Evolutionary conservation across 306 rosid species (phyloP), one percentile per base, ranked within the genome.

Genomic region (Vicia villosa): DNA sequence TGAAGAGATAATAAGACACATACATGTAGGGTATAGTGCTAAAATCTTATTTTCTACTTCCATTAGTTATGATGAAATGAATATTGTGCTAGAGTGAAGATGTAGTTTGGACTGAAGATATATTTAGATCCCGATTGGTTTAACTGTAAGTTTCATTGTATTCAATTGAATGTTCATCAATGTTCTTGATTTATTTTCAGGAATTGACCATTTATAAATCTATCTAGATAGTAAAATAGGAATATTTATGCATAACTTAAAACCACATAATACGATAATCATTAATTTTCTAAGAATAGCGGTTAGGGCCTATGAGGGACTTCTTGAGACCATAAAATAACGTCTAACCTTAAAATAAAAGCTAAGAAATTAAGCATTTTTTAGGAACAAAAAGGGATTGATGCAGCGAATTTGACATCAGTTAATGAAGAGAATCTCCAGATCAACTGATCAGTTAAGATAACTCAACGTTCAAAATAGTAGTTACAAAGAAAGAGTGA

Each of bases 341-440:
- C 26, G 56, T 3, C 22, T 51, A 8, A 3, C 54, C 69, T 43
- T 50, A 51, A 37, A 52, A 26, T 52, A 64, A 21, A 63, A 51
- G 45, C 20, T 15, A 49, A 14, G n/a, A 21, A 24, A 73, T 51
- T 50, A 73, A 63, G 50, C 37, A n/a, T 32, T 41, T 63, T 73
- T 51, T 26, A 16, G 36, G 16, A 73, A 64, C 65, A 50, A 38
- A 11, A 20, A 15, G 13, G 50, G 36, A 54, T 12, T 64, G 49
- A 52, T 52, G 30, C 15, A 19, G 17, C 21, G 72, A 63, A 73
- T 24, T 38, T 21, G 4, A 17, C 6, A 73, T 26, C 36, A 63
- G 46, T 40, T 63, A 52, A 51, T 17, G 56, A 6, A 63, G 64
- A 42, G 64, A 50, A 73, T 40, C 65, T 63, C 64, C 49, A 38